phyloP scores from a whole-genome alignment of 148 eudicot species.

The Nepenthes gracilis region DNA sequence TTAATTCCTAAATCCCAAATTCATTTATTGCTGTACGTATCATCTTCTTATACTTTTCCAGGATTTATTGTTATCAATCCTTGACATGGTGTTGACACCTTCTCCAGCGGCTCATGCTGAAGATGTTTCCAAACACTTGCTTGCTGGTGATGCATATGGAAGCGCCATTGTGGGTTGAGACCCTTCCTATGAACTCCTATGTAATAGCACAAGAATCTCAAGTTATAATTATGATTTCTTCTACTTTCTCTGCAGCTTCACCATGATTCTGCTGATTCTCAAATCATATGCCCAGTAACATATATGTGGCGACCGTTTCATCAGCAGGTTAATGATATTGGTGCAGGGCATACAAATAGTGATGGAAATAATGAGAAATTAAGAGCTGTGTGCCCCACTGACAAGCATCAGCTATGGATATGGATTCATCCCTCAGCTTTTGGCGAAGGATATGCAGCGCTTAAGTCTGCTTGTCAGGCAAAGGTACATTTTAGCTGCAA shows the following conservation, averaged over 20 bases:
- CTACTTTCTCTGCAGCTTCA: slow-evolving; percentile 49
- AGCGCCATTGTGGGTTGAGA: slow-evolving; percentile 61
- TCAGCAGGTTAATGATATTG: slow-evolving; percentile 12
- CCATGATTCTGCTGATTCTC: slow-evolving; percentile 26
- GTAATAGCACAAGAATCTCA: neutral
- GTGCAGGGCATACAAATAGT: slow-evolving; percentile 7
- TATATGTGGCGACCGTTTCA: slow-evolving; percentile 64
- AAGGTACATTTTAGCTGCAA: slow-evolving; percentile 27
- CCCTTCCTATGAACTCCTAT: neutral
- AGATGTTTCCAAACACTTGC: slow-evolving; percentile 17
- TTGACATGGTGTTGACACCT: slow-evolving; percentile 38
- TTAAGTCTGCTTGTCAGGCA: slow-evolving; percentile 43
- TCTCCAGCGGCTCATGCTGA: slow-evolving; percentile 24
- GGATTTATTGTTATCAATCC: slow-evolving; percentile 45
- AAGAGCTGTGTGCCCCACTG: slow-evolving; percentile 5
- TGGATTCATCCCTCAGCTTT: slow-evolving; percentile 85
- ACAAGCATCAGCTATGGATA: slow-evolving; percentile 54
- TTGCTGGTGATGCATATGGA: slow-evolving; percentile 45
- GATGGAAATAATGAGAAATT: slow-evolving; percentile 6
- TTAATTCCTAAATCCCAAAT: neutral
- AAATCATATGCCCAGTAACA: slow-evolving; percentile 64
- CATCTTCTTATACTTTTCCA: slow-evolving; percentile 15
- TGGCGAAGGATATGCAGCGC: slow-evolving; percentile 55
- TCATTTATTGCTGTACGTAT: neutral
- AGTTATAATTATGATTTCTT: slow-evolving; percentile 4